A percentile compares a stretch with the other conserved stretches of the same genome.
These are phyloP conservation scores for Clavaria fumosa DNA, from an alignment of 768 basidiomycete species.

Conservation along the genomic window DNA sequence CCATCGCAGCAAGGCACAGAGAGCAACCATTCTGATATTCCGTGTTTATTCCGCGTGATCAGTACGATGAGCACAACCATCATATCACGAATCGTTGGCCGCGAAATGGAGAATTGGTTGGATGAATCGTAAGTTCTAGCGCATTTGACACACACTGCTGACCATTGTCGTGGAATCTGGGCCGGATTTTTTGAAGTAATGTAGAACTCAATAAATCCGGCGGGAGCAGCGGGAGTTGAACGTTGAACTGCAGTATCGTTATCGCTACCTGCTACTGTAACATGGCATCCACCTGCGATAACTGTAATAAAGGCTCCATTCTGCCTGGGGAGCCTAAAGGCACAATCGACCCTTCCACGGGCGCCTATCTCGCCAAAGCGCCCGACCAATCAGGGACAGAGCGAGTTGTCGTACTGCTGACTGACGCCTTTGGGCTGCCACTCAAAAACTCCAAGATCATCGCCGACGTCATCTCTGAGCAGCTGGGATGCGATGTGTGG, in stretches of 20 bases:
- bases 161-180: no score
- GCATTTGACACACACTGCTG: no score
- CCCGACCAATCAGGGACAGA: constrained; percentile 13
- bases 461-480: constrained; percentile 35
- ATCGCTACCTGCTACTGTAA: no score
- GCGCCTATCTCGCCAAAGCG: constrained; percentile 30
- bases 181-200: no score
- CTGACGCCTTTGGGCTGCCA: constrained; percentile 40
- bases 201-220: no score
- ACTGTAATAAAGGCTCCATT: constrained; percentile 10
- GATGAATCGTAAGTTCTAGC: no score
- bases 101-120: no score
- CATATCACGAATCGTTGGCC: no score
- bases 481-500: constrained; percentile 44
- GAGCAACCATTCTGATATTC: no score
- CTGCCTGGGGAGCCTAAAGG: constrained; percentile 34
- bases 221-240: constrained; percentile 5
- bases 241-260: neutral
- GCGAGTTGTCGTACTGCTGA: constrained; percentile 35
- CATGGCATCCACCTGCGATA: constrained; percentile 1
- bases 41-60: no score
- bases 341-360: constrained; percentile 22
- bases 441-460: constrained; percentile 40
- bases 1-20: no score
- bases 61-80: no score